Conservation (phyloP, 2,329 filamentous ascomycete species). For the Apiospora marii region DNA sequence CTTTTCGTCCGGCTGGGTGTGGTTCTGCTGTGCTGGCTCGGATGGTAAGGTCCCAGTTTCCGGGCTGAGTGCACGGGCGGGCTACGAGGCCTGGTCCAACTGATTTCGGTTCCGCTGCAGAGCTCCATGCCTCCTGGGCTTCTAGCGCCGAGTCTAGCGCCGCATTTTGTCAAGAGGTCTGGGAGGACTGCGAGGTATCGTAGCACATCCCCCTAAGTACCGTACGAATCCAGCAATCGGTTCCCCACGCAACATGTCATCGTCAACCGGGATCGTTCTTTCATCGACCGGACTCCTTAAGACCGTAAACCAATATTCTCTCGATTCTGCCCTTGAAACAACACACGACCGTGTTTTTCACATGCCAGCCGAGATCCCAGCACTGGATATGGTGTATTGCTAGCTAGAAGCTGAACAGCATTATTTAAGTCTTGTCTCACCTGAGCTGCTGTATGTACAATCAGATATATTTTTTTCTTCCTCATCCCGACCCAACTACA, state of each 20-base stretch:
- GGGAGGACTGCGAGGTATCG: not conserved
- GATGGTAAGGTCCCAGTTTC: slow-evolving; percentile 1
- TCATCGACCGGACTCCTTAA: slow-evolving; percentile 12
- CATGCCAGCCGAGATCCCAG: not conserved
- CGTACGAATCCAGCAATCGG: slow-evolving; percentile 10
- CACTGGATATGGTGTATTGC: not conserved
- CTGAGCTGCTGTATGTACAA: not conserved
- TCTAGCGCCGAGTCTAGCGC: slow-evolving; percentile 16
- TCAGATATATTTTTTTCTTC: not conserved
- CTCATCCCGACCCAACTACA: not conserved
- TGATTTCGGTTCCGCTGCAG: not conserved
- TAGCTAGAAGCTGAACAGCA: not conserved
- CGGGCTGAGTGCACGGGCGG: slow-evolving; percentile 5
- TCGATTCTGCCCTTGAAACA: not conserved
- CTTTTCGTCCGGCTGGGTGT: not conserved
- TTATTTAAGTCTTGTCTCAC: slow-evolving; percentile 16
- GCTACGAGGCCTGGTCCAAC: not conserved
- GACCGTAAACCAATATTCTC: not conserved
- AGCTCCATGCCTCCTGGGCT: slow-evolving; percentile 5
- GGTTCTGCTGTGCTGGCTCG: not conserved
- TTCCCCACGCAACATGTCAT: slow-evolving; percentile 25
- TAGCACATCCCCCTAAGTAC: not conserved
- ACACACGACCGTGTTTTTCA: not conserved
- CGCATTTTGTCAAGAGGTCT: not conserved
- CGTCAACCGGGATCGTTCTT: slow-evolving; percentile 18